Evolutionary conservation across 352 stramenopile genomes (phyloP), one percentile per base, ranked within the genome.

Genomic region (Phytophthora aleatoria): DNA sequence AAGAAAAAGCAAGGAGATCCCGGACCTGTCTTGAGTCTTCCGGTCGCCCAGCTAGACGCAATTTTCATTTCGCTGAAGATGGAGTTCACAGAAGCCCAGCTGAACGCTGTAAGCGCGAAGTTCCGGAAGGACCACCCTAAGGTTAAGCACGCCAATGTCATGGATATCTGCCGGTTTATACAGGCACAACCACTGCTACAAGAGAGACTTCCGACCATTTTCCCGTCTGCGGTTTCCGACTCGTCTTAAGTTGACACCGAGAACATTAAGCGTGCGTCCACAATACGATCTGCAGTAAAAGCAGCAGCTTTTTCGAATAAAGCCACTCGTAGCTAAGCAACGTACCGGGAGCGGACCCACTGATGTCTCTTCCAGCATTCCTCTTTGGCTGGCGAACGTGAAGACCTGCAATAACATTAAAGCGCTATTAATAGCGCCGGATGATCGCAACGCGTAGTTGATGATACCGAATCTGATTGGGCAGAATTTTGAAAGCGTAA

Each of bases 131-230:
- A 76, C 11, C 66, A 83, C 5, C 59, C 73, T 2, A 83, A 74
- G 16, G 33, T 81, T 27, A 69, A 67, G 4, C 71, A 87, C 28
- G 74, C 86, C 15, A 92, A 83, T 26, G 77, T 90, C n/a, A 70
- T 90, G 71, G 81, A 90, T 48, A 35, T 92, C 26, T 89, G 74
- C 35, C 66, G 66, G 6, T 90, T 92, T 38, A 53, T 78, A 4
- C 61, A 90, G 48, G 48, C 51, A 11, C 68, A 77, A 49, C 61
- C 68, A 33, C 10, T 73, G 16, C 54, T 89, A 36, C 64, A 73
- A 43, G 64, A 69, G 26, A 57, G 44, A 35, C 54, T 67, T 30
- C 35, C 52, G 1, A 47, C 24, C 26, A 47, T 68, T 41, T 67
- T 68, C 27, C 33, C 43, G 12, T 16, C 47, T 27, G 13, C 13